Base-by-base conservation (phyloP, 106 monocot species). In the Dendrobium chrysotoxum region DNA sequence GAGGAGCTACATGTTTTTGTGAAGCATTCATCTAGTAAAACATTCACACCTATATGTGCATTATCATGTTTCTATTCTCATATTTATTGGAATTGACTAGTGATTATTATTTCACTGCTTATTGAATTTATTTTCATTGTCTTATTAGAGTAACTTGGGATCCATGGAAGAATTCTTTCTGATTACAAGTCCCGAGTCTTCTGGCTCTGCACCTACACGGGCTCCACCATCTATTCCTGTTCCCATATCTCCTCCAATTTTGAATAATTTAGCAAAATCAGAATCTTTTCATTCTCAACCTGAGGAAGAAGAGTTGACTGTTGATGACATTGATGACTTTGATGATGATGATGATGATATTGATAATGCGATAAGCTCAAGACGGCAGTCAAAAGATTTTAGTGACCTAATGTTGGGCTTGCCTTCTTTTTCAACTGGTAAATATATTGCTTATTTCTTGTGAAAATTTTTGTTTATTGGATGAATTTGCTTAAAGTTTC, bases 251-350 rank as follows among this genome's bases (percentile, higher is more conserved):
- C 50, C 86, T 77, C 68, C 79, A 5, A 80, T 87, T 66, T 42
- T 86, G 39, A 42, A 82, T 72, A 82, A 50, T 79, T 50, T 90
- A 40, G 82, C 90, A 82, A 90, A 86, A 58, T 86, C 92, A 81
- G 84, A 88, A 78, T 92, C 94, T 55, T 86, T 94, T 72, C 87
- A 86, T n/a, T 94, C 94, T 85, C 81, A 79, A 79, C 75, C 80
- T 74, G 90, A 90, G 53, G 90, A 90, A 45, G 90, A 94, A 72
- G 96, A 97, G 44, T 79, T 97, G 72, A 88, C 92, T n/a, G 86
- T 97, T 38, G 96, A 97, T 82, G 96, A 97, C 81, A 94, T 94
- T 83, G 96, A 97, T 55, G 94, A 94, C 83, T 90, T 97, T 84
- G 96, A 97, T 17, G 93, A 91, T 79, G 93, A 88, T 18, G 92